A percentile compares a stretch with the other conserved stretches of the same genome.
Evolutionary conservation across 495 filamentous ascomycete species (phyloP).

Genomic region (Viridothelium virens): DNA sequence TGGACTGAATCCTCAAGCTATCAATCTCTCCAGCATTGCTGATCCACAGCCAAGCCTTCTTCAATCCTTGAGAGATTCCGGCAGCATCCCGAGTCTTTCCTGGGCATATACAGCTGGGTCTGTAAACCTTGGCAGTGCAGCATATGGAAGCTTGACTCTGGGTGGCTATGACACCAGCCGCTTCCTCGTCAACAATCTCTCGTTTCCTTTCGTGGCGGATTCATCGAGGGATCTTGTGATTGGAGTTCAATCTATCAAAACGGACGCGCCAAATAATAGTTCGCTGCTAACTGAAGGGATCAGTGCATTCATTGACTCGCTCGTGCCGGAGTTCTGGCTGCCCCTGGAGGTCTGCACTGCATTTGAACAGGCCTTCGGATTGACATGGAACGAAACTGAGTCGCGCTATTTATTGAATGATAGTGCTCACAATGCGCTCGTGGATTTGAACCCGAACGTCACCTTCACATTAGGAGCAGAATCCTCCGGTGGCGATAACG

Average conservation of each 20-base stretch:
- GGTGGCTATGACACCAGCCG: conserved; percentile 19
- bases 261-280: background rate
- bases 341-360: conserved; percentile 52
- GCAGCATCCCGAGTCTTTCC: conserved; percentile 22
- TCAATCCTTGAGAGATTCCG: conserved; percentile 20
- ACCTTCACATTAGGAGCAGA: conserved; percentile 14
- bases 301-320: conserved; percentile 53
- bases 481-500: conserved; percentile 1
- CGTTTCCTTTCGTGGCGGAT: conserved; percentile 6
- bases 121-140: conserved; percentile 16
- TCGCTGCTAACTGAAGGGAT: conserved; percentile 18
- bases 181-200: conserved; percentile 12
- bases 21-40: conserved; percentile 31
- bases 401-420: conserved; percentile 38
- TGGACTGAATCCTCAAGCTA: conserved; percentile 25
- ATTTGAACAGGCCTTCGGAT: conserved; percentile 53
- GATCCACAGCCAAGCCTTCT: conserved; percentile 29
- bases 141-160: conserved; percentile 18
- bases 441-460: conserved; percentile 14
- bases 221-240: background rate
- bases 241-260: conserved; percentile 14
- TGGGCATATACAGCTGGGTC: conserved; percentile 37
- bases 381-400: conserved; percentile 50
- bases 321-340: conserved; percentile 62
- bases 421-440: conserved; percentile 25